Evolutionary conservation across 352 stramenopile species (phyloP).

Genomic region (Globisporangium nodosum): DNA sequence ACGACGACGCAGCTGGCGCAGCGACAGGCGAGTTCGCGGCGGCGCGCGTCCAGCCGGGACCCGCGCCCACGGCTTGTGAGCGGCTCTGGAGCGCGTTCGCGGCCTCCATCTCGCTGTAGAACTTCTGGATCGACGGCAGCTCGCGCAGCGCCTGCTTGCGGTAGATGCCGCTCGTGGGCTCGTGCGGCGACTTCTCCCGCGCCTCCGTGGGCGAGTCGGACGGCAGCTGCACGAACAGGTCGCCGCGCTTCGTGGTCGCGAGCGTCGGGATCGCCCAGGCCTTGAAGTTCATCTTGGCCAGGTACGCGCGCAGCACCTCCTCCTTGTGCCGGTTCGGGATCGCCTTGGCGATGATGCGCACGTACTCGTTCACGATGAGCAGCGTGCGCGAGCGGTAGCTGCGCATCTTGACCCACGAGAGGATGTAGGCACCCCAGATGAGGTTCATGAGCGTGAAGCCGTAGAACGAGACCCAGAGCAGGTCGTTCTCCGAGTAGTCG

Average conservation of each 20-base stretch:
- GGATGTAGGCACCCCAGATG: constrained; percentile 14
- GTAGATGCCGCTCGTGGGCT: constrained; percentile 13
- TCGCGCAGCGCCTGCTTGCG: constrained; percentile 16
- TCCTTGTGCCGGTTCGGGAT: constrained; percentile 15
- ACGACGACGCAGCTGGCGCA: not conserved
- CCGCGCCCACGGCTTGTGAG: not conserved
- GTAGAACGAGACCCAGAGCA: constrained; percentile 17
- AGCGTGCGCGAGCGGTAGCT: constrained; percentile 9
- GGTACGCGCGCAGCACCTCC: constrained; percentile 14
- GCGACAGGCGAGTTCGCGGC: not conserved
- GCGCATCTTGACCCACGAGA: constrained; percentile 18
- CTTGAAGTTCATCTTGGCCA: constrained; percentile 9
- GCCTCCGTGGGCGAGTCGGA: constrained; percentile 14
- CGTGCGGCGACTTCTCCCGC: constrained; percentile 8
- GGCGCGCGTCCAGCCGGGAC: not conserved
- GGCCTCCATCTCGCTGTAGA: constrained; percentile 10
- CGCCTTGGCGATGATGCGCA: constrained; percentile 14
- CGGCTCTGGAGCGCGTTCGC: not conserved
- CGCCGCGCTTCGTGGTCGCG: constrained; percentile 11
- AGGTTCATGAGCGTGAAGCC: constrained; percentile 26
- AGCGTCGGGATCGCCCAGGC: constrained; percentile 9
- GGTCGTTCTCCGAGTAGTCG: constrained; percentile 4
- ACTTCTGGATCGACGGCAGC: constrained; percentile 15
- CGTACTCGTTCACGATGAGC: constrained; percentile 18
- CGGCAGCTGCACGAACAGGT: constrained; percentile 18